phyloP scores from a whole-genome alignment of 257 asterid species.

The Mentha longifolia region DNA sequence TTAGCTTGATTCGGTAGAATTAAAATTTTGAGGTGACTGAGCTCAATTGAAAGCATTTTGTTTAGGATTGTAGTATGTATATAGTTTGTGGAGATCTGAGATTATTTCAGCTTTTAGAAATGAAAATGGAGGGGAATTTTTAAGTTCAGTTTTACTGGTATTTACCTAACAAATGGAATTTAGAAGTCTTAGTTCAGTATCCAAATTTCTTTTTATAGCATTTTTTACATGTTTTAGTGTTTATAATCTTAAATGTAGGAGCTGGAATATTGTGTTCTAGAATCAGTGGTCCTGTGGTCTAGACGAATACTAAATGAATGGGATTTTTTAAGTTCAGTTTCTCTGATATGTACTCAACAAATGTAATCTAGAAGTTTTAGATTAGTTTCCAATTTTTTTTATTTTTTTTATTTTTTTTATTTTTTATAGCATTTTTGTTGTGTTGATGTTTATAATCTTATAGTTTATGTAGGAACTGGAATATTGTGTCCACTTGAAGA shows the following conservation, averaged over 20 bases:
- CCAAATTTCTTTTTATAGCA: slow-evolving; percentile 12
- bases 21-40: not conserved
- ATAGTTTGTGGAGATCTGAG: slow-evolving; percentile 39
- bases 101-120: slow-evolving; percentile 11
- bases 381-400: slow-evolving; percentile 13
- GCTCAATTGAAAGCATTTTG: slow-evolving; percentile 14
- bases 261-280: slow-evolving; percentile 5
- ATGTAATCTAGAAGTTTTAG: slow-evolving; percentile 6
- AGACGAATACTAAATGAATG: no score
- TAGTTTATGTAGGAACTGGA: slow-evolving; percentile 16
- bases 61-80: slow-evolving; percentile 10
- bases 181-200: slow-evolving; percentile 2
- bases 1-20: slow-evolving; percentile 12
- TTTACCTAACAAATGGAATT: slow-evolving; percentile 23
- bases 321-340: not conserved
- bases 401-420: no score
- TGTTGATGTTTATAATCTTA: slow-evolving; percentile 2
- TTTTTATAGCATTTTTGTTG: no score
- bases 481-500: not conserved
- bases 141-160: slow-evolving; percentile 6
- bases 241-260: slow-evolving; percentile 9
- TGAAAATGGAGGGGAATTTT: not conserved
- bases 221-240: slow-evolving; percentile 1
- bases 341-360: slow-evolving; percentile 18
- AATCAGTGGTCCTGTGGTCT: no score